These are phyloP conservation scores for Penicillium mononematosum DNA, from an alignment of 495 filamentous ascomycete species.

Conservation along the genomic window DNA sequence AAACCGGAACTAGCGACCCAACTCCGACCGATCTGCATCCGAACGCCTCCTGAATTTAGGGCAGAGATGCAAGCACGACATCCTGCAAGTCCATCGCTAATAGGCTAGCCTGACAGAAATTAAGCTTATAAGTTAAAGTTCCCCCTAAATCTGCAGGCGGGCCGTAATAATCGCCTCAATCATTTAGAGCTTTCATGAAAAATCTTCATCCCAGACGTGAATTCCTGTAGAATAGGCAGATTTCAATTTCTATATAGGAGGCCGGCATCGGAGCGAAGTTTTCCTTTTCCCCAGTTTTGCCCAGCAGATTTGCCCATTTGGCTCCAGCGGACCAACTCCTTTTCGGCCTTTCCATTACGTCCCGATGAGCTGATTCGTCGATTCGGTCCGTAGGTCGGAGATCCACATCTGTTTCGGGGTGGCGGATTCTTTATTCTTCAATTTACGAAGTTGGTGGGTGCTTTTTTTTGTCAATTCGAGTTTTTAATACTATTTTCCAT, in stretches of 20 bases:
- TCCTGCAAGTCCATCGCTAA: neutral
- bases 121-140: neutral
- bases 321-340: neutral
- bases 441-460: constrained; percentile 4
- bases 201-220: neutral
- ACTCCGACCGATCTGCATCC: neutral
- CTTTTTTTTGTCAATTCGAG: neutral
- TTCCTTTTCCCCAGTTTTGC: constrained; percentile 18
- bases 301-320: neutral
- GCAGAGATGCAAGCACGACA: neutral
- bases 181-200: neutral
- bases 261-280: constrained; percentile 16
- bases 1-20: neutral
- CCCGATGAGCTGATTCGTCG: constrained; percentile 24
- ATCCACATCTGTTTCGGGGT: constrained; percentile 10
- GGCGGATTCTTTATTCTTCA: constrained; percentile 10
- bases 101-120: constrained; percentile 1
- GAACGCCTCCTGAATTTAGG: neutral
- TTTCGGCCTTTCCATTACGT: constrained; percentile 27
- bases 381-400: constrained; percentile 11
- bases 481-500: neutral
- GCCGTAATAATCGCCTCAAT: neutral
- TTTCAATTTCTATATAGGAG: neutral
- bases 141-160: neutral
- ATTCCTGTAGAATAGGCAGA: neutral